phyloP scores from a whole-genome alignment of 805 yeast species.

The Ogataea allantospora region DNA sequence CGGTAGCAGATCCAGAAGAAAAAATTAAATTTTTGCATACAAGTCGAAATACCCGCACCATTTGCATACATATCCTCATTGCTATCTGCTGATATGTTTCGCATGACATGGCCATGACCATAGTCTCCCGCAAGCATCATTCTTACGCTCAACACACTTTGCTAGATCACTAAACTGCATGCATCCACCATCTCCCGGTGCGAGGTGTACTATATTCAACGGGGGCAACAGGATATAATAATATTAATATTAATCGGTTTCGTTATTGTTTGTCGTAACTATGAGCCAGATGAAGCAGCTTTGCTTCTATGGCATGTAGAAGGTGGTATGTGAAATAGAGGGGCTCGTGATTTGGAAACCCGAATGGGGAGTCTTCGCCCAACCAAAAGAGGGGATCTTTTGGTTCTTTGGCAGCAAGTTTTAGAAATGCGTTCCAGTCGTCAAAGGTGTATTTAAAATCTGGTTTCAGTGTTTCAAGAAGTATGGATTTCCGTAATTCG shows the following conservation, averaged over 20 bases:
- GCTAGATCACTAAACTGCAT: conserved; percentile 1
- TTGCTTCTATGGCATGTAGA: conserved; percentile 25
- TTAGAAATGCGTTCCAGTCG: conserved; percentile 49
- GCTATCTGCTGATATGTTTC: conserved; percentile 3
- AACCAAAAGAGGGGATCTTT: conserved; percentile 54
- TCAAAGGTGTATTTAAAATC: conserved; percentile 43
- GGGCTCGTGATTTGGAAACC: conserved; percentile 68
- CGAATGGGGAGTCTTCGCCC: conserved; percentile 62
- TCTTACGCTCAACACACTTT: background rate
- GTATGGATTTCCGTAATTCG: conserved; percentile 32
- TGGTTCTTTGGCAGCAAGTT: conserved; percentile 29
- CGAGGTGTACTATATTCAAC: conserved; percentile 6
- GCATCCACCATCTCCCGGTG: conserved; percentile 4
- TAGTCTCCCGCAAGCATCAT: conserved; percentile 1
- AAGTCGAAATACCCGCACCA: background rate
- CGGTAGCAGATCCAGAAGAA: conserved; percentile 8
- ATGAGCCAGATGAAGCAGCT: conserved; percentile 27
- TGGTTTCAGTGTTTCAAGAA: conserved; percentile 40
- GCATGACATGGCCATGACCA: background rate
- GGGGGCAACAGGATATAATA: background rate
- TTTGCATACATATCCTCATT: conserved; percentile 5
- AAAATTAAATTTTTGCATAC: conserved; percentile 9
- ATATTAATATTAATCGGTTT: background rate
- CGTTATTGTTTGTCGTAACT: conserved; percentile 18
- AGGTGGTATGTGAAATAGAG: conserved; percentile 46